Evolutionary conservation across 257 asterid genomes (phyloP).

Genomic region (Solanum etuberosum): DNA sequence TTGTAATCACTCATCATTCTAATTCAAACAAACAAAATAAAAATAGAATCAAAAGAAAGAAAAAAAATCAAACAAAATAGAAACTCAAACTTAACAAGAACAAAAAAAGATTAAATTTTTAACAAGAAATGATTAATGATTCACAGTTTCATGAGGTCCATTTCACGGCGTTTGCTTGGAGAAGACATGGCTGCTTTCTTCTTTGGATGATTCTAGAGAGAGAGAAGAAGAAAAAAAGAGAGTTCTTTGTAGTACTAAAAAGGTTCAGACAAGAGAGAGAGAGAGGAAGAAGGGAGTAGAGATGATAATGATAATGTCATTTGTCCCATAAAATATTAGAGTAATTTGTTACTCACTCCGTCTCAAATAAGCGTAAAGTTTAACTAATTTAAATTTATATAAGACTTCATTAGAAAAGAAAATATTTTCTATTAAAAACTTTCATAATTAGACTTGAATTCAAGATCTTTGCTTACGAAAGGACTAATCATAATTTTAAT

Average conservation of each 20-base stretch:
- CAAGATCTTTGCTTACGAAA: no score
- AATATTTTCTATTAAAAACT: no score
- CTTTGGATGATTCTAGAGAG: not conserved
- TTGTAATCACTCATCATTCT: slow-evolving; percentile 99
- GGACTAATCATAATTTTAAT: no score
- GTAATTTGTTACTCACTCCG: fast-evolving
- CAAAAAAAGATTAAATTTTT: not conserved
- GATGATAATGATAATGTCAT: not conserved
- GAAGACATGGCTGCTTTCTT: slow-evolving; percentile 59
- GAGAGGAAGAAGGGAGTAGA: not conserved
- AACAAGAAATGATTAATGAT: slow-evolving; percentile 6
- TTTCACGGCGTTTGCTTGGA: slow-evolving; percentile 97
- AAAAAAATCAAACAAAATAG: not conserved
- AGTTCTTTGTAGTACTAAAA: slow-evolving; percentile 5
- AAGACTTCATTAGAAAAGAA: no score
- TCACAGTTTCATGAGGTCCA: slow-evolving; percentile 96
- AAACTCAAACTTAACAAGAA: not conserved
- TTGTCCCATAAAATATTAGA: not conserved
- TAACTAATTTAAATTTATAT: no score
- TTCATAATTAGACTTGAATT: no score
- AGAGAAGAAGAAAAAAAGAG: not conserved
- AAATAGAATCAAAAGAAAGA: not conserved
- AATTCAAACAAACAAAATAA: slow-evolving; percentile 2
- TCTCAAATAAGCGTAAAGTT: not conserved
- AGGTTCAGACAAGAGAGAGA: not conserved